These are phyloP conservation scores for Diplodia intermedia DNA, from an alignment of 2,329 filamentous ascomycete genomes.

Conservation along the genomic window DNA sequence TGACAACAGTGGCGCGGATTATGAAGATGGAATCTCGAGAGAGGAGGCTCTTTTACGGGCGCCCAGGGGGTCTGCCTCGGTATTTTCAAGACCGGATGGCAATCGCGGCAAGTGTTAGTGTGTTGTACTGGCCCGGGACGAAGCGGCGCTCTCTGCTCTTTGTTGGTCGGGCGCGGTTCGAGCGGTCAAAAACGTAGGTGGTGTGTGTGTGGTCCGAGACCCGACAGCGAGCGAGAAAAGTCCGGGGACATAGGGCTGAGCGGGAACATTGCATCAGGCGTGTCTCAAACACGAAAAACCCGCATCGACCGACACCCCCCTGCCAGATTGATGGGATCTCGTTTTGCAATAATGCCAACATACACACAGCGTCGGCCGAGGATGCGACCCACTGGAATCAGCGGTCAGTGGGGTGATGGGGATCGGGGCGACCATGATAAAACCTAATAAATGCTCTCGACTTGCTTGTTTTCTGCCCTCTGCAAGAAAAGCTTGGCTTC, in stretches of 20 bases:
- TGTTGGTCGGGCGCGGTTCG: neutral
- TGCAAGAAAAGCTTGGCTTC: neutral
- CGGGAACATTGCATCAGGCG: conserved; percentile 1
- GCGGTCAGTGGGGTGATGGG: conserved; percentile 28
- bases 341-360: neutral
- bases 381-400: neutral
- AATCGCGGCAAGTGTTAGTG: neutral
- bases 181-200: neutral
- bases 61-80: neutral
- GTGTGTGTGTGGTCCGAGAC: neutral
- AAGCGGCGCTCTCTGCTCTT: neutral
- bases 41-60: too few species aligned
- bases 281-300: neutral
- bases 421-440: neutral
- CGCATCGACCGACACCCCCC: neutral
- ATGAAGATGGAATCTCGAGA: neutral
- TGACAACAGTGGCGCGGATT: neutral
- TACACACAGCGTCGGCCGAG: conserved; percentile 17
- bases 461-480: neutral
- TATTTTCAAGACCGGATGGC: neutral
- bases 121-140: too few species aligned
- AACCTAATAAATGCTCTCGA: neutral
- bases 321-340: neutral
- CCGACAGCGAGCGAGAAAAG: conserved; percentile 21
- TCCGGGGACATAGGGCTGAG: conserved; percentile 4